Base-by-base conservation (phyloP, 495 filamentous ascomycete genomes). In the Hypoxylon rickii region DNA sequence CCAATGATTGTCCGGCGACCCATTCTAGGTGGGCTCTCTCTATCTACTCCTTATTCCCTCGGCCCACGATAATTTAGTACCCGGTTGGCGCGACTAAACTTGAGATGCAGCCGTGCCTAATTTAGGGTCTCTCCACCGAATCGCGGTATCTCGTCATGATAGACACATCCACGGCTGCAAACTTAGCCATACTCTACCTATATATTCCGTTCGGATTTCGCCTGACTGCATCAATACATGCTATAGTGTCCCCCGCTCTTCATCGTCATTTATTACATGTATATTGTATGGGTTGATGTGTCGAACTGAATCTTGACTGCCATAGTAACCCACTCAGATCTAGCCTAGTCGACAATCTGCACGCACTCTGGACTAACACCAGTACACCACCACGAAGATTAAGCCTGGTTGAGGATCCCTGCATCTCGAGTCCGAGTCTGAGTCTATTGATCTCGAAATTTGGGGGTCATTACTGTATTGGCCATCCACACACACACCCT, bases 381-480 rank as follows among this genome's bases (percentile, higher is more conserved):
- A 44, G 31, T 32, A 22, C 56, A 53, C 51, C 51, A 43, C 42
- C 18, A 12, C 17, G 12, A 44, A 56, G 26, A 56, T 47, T 40
- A 53, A 53, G 39, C 6, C 53, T 46, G 48, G 42, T 52, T 38
- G 19, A 18, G 37, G 43, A 39, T 3, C 39, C 58, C 47, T 34
- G 38, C 24, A 52, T 47, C 34, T 56, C n/a, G n/a, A n/a, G n/a
- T n/a, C n/a, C n/a, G n/a, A n/a, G n/a, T n/a, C n/a, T 11, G 7
- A 62, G 44, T 43, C 29, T 47, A 46, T 51, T 51, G 41, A 50
- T 21, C 33, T 21, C 31, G 19, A 32, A 44, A 48, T 48, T 63
- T 63, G 59, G 48, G 52, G 59, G 59, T 63, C 59, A 57, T 26
- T 54, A 63, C 53, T 56, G 58, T 61, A 61, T 55, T 49, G 45